Percentiles rank a stretch among this genome's conserved stretches.
phyloP scores from a whole-genome alignment of 768 basidiomycete genomes.

The Lactifluus piperatus region DNA sequence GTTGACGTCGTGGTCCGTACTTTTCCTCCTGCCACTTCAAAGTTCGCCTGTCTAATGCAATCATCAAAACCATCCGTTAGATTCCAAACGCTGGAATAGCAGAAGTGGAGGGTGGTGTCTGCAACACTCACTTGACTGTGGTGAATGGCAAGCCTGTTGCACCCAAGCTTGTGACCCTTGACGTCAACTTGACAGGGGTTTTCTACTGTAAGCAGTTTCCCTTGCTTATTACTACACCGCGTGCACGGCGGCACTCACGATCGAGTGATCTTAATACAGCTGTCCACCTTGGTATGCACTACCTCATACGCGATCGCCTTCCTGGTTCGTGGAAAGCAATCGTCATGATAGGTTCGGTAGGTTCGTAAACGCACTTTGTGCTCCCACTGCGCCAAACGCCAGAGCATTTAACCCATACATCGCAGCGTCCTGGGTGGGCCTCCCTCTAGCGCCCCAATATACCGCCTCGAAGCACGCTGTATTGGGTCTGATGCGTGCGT shows the following conservation, averaged over 20 bases:
- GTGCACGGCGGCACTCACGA: not conserved
- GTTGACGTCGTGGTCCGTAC: conserved; percentile 28
- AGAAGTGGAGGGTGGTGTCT: not conserved
- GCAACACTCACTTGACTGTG: conserved; percentile 1
- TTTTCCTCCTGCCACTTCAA: not conserved
- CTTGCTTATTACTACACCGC: not conserved
- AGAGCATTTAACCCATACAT: not conserved
- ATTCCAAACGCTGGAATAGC: conserved; percentile 22
- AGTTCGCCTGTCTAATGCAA: too few species aligned
- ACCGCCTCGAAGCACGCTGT: conserved; percentile 27
- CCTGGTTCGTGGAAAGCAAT: conserved; percentile 23
- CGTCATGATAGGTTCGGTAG: conserved; percentile 29
- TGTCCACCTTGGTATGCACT: conserved; percentile 27
- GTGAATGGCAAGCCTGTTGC: conserved; percentile 24
- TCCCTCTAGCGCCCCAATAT: conserved; percentile 24
- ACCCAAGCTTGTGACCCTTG: conserved; percentile 24
- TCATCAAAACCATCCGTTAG: not conserved
- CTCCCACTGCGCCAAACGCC: not conserved
- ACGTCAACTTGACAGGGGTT: conserved; percentile 27
- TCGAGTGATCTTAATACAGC: conserved; percentile 20
- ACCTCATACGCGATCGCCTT: conserved; percentile 21
- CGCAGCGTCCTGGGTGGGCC: conserved; percentile 24
- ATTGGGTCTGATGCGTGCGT: conserved; percentile 25
- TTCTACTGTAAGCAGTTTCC: conserved; percentile 24
- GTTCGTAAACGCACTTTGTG: conserved; percentile 15